Evolutionary conservation across 805 yeast genomes (phyloP), one percentile per base, ranked within the genome.

Genomic region (Candida stauntonica): DNA sequence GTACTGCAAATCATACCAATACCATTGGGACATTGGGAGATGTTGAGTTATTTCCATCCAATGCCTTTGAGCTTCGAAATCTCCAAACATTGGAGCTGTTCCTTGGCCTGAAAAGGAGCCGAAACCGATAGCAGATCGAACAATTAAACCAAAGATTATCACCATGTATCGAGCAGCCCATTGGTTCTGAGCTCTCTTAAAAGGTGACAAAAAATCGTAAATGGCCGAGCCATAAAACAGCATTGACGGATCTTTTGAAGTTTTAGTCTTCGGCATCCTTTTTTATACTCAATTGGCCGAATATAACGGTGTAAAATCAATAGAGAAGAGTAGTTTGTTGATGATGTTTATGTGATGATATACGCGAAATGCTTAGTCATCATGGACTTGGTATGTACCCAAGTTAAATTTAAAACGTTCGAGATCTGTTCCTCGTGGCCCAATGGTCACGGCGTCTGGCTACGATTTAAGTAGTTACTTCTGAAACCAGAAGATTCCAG

Each of bases 51-150:
- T 68, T 58, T 93, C 99, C 75, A 93, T 72, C 99, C 99, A 93
- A 60, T 91, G 99, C 48, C 99, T 74, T 60, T 93, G 99, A 0
- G 98, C 98, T 60, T 93, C 99, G 55, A 93, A 91, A 58, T 93
- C 99, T 6, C 99, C 99, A 66, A 68, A 79, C 76, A 86, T 76
- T 5, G 98, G 98, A 7, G 84, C 78, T 2, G 69, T 64, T 7
- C 63, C 63, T 44, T 61, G 58, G 0, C 99, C 99, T 17, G 95
- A 86, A 55, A 77, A 89, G 5, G 87, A 73, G 1, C 98, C 99
- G 26, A 89, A 66, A 0, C 96, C 96, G 17, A 91, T 81, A 1
- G 95, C 95, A 37, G 86, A 73, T 46, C 95, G 70, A 3, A 88
- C 71, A 9, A 91, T 75, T 5, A 89, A 60, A 2, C 94, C 86